Percentiles rank a stretch among this genome's conserved stretches.
phyloP scores from a whole-genome alignment of 2,329 filamentous ascomycete species.

The Aspergillus sp. region DNA sequence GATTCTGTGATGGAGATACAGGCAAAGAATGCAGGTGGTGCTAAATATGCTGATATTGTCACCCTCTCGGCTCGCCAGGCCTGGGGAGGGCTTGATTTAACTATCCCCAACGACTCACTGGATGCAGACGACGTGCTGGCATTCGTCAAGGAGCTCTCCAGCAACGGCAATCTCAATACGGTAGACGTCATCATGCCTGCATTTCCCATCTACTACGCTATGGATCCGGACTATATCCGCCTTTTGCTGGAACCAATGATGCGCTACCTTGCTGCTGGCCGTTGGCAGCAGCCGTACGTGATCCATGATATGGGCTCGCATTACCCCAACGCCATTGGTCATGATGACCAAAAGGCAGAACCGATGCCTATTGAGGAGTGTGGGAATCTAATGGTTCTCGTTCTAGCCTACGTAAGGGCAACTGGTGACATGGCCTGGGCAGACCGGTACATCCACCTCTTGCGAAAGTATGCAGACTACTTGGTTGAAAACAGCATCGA shows the following conservation, averaged over 20 bases:
- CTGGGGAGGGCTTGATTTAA: slow-evolving; percentile 43
- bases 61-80: slow-evolving; percentile 43
- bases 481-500: slow-evolving; percentile 41
- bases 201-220: slow-evolving; percentile 45
- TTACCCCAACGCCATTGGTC: slow-evolving; percentile 44
- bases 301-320: slow-evolving; percentile 45
- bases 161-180: slow-evolving; percentile 46
- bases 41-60: slow-evolving; percentile 45
- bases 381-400: slow-evolving; percentile 41
- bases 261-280: slow-evolving; percentile 41
- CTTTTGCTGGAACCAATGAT: slow-evolving; percentile 47
- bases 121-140: slow-evolving; percentile 33
- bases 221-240: slow-evolving; percentile 45
- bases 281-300: slow-evolving; percentile 38
- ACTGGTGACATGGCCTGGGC: slow-evolving; percentile 41
- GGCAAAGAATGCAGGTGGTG: slow-evolving; percentile 32
- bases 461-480: slow-evolving; percentile 44
- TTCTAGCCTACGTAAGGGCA: slow-evolving; percentile 38
- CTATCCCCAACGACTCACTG: slow-evolving; percentile 36
- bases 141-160: slow-evolving; percentile 47
- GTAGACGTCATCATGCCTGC: slow-evolving; percentile 46
- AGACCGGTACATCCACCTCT: slow-evolving; percentile 33
- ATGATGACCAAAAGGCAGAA: slow-evolving; percentile 40
- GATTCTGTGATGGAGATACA: slow-evolving; percentile 31
- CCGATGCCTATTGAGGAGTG: slow-evolving; percentile 46